These are phyloP conservation scores for Aspergillus nidulans DNA, from an alignment of 495 filamentous ascomycete species.

Conservation along the genomic window DNA sequence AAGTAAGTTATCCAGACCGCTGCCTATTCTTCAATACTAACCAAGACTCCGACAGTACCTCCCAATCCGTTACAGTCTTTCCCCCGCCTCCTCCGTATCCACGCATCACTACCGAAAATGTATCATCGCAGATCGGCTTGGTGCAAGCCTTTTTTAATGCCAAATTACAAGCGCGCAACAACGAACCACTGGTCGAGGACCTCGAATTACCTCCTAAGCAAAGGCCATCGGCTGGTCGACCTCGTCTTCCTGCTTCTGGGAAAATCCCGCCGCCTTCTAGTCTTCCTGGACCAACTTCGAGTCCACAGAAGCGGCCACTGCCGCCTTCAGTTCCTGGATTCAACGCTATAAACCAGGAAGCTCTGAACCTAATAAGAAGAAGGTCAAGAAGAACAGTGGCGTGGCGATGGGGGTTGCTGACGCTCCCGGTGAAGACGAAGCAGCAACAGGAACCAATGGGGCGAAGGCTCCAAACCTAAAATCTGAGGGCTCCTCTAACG, in stretches of 20 bases:
- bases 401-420: slow-evolving; percentile 27
- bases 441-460: slow-evolving; percentile 16
- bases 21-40: slow-evolving; percentile 8
- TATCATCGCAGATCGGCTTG: slow-evolving; percentile 75
- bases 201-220: slow-evolving; percentile 92
- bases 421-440: slow-evolving; percentile 30
- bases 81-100: slow-evolving; percentile 65
- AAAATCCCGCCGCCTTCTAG: slow-evolving; percentile 61
- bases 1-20: slow-evolving; percentile 38
- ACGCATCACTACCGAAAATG: slow-evolving; percentile 73
- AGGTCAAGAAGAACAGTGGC: slow-evolving; percentile 44
- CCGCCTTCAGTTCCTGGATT: slow-evolving; percentile 22
- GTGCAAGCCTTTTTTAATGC: slow-evolving; percentile 84
- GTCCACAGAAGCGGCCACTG: slow-evolving; percentile 78
- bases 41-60: slow-evolving; percentile 23
- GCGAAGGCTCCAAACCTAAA: slow-evolving; percentile 18
- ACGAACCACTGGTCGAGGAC: slow-evolving; percentile 85
- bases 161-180: slow-evolving; percentile 76
- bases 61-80: slow-evolving; percentile 46
- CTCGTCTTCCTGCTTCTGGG: slow-evolving; percentile 88
- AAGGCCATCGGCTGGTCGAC: slow-evolving; percentile 63
- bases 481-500: slow-evolving; percentile 17
- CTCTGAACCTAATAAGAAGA: slow-evolving; percentile 45
- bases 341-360: slow-evolving; percentile 19
- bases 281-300: slow-evolving; percentile 40